Evolutionary conservation across 2,329 filamentous ascomycete species (phyloP), one percentile per base, ranked within the genome.

Genomic region (Nothomitra cinnamomea): DNA sequence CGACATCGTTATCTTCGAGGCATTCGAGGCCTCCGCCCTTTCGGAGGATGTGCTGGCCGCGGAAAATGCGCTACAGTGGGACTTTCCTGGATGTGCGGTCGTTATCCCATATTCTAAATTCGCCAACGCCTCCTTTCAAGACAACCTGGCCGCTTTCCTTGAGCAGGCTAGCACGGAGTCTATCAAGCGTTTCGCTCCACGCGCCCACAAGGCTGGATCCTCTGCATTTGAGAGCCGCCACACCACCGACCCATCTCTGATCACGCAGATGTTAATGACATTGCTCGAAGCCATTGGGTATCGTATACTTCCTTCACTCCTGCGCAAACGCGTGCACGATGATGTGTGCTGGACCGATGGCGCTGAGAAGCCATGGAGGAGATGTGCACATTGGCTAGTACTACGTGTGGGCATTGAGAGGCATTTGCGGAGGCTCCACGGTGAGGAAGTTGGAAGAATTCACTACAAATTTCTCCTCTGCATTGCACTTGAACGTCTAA

Each of bases 321-420:
- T 83, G 1, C 66, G 67, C 0, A 86, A 86, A 60, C 69, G 74
- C 1, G 71, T 84, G 0, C 70, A 77, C 0, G 82, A 85, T 51
- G 79, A 83, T n/a, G 73, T 83, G 0, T 70, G 69, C 12, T 72
- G 77, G 61, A 60, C 65, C 0, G 61, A 71, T 0, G 63, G 62
- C 2, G 67, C 70, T 0, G 63, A 70, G 1, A 61, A 68, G 0
- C 80, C 80, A 0, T 86, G 82, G 81, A 70, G 82, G 17, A 68
- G 83, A 38, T 73, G 73, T 1, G 72, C 82, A 0, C 71, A 76
- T 51, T 86, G 80, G 75, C 71, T 86, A 0, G 66, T 79, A 0
- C 62, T 85, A 3, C 75, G 80, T 0, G 78, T 85, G 1, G 68
- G 71, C 0, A 59, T 77, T 1, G 72, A 79, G 50, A 70, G 79